Percentiles rank a stretch among this genome's conserved stretches.
phyloP scores from a whole-genome alignment of 495 filamentous ascomycete genomes.

The Podospora conica region DNA sequence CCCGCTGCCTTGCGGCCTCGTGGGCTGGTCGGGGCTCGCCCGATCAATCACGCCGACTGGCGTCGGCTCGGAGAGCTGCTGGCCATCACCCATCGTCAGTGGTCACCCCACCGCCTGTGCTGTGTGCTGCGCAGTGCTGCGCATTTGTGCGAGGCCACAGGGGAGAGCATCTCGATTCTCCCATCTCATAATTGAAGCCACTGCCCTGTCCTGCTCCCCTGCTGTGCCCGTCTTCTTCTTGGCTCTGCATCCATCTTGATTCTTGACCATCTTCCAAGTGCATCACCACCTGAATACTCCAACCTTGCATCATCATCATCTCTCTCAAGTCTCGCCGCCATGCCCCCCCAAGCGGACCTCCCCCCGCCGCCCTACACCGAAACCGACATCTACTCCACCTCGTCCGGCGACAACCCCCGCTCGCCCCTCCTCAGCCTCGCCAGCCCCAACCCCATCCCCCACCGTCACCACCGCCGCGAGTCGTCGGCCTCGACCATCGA shows the following conservation, averaged over 20 bases:
- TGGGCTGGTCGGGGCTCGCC: neutral
- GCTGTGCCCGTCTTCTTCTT: neutral
- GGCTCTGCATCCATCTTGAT: neutral
- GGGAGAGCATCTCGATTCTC: too few species aligned
- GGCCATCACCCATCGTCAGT: too few species aligned
- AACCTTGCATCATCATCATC: neutral
- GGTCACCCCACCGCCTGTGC: neutral
- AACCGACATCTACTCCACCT: constrained; percentile 41
- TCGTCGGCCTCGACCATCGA: constrained; percentile 30
- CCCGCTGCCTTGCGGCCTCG: constrained; percentile 8
- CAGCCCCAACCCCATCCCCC: neutral
- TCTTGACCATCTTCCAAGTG: too few species aligned
- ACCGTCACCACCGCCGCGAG: constrained; percentile 6
- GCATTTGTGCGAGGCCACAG: neutral
- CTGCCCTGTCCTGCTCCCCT: too few species aligned
- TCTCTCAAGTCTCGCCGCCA: too few species aligned
- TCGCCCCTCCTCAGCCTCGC: constrained; percentile 8
- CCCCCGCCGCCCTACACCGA: constrained; percentile 47
- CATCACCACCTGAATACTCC: neutral
- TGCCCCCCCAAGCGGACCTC: constrained; percentile 27
- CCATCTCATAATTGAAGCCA: neutral
- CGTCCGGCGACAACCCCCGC: constrained; percentile 12
- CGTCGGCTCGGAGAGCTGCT: neutral
- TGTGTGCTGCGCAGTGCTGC: neutral
- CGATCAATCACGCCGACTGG: neutral